Conservation (phyloP, 2,329 filamentous ascomycete species). For the Phialocephala subalpina region DNA sequence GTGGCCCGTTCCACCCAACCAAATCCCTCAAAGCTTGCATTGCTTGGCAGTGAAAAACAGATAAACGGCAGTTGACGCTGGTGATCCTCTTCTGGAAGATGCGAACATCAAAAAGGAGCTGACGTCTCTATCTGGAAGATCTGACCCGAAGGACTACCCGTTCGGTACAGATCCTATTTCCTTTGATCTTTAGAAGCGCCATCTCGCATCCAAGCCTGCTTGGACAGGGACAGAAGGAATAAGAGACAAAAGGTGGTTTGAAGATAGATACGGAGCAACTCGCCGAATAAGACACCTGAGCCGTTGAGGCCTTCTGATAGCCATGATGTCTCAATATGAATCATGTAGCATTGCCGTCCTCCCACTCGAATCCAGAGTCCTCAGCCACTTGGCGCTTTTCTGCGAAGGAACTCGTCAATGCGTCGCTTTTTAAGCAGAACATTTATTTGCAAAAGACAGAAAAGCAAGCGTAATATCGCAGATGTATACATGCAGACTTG, state of each 20-base stretch:
- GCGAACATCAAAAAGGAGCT: not conserved
- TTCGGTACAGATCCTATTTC: not conserved
- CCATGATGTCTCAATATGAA: not conserved
- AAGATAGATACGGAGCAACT: not conserved
- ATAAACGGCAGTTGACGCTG: slow-evolving; percentile 1
- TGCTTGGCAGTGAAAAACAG: not conserved
- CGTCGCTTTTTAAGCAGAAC: too few relatives aligned
- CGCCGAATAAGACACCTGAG: not conserved
- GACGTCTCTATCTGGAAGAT: not conserved
- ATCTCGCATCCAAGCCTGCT: not conserved
- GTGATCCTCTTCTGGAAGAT: not conserved
- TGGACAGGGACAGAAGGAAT: not conserved
- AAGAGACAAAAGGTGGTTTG: not conserved
- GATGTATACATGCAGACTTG: not conserved
- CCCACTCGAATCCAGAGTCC: not conserved
- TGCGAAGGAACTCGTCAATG: not conserved
- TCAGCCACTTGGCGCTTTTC: not conserved
- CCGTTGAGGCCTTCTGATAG: not conserved
- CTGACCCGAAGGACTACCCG: not conserved
- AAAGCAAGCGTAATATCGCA: not conserved
- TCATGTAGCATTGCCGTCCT: not conserved
- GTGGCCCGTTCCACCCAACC: slow-evolving; percentile 1
- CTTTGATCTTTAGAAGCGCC: not conserved
- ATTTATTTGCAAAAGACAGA: not conserved
- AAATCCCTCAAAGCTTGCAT: not conserved